These are phyloP conservation scores for Coemansia erecta DNA, from an alignment of 192 early-diverging fungal genomes.

Conservation along the genomic window DNA sequence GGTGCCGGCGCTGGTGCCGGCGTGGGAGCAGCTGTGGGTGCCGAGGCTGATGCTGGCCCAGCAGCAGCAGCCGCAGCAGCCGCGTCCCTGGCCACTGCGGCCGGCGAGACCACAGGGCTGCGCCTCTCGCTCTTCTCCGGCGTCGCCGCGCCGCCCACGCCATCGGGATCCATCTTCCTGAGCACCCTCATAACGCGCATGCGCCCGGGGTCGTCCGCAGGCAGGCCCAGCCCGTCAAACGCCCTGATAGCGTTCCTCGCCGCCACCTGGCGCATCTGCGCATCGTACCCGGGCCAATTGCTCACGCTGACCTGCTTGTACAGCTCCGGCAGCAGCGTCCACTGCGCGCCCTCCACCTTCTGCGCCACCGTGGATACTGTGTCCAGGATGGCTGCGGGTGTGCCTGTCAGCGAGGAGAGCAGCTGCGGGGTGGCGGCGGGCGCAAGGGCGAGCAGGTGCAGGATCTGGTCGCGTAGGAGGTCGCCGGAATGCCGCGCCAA, in stretches of 20 bases:
- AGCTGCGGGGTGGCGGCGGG: slow-evolving; percentile 19
- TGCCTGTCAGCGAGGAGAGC: slow-evolving; percentile 18
- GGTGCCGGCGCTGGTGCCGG: not conserved
- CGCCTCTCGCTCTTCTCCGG: no score
- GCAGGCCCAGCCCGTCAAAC: slow-evolving; percentile 54
- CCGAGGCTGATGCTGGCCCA: not conserved
- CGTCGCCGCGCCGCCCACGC: not conserved
- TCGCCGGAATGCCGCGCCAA: slow-evolving; percentile 42
- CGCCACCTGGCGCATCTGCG: slow-evolving; percentile 35
- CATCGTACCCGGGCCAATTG: slow-evolving; percentile 54
- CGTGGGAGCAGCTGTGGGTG: not conserved
- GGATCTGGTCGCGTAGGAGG: slow-evolving; percentile 27
- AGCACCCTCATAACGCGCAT: slow-evolving; percentile 13
- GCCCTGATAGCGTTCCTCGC: slow-evolving; percentile 49
- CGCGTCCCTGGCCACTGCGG: not conserved
- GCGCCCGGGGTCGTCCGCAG: slow-evolving; percentile 53
- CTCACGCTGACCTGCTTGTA: slow-evolving; percentile 56
- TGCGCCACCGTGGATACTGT: no score
- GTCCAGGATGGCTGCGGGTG: slow-evolving; percentile 8
- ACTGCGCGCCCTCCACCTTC: slow-evolving; percentile 13
- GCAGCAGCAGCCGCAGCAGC: not conserved
- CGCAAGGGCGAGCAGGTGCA: slow-evolving; percentile 33
- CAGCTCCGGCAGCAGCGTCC: slow-evolving; percentile 49
- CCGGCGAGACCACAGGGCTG: no score
- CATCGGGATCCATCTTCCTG: slow-evolving; percentile 6